Evolutionary conservation across 129 eudicot genomes (phyloP), one percentile per base, ranked within the genome.

Genomic region (Helianthus tuberosus): DNA sequence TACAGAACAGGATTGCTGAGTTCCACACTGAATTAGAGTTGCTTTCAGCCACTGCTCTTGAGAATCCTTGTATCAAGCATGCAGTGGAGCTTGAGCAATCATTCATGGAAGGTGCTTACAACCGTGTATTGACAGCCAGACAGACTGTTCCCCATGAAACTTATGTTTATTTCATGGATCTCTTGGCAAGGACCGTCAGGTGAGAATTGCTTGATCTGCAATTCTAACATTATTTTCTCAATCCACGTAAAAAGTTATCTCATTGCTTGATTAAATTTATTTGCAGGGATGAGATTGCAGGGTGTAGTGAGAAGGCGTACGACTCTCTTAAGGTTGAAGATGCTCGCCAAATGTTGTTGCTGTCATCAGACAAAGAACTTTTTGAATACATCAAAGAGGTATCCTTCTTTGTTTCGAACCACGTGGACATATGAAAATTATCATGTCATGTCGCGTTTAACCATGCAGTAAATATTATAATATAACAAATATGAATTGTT

Each of bases 221-320:
- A 27, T 3, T 12, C 3, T 65, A 64, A 38, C 35, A 51, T 14
- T 36, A 5, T 51, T 41, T 35, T 47, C 50, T 14, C 46, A 4
- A 60, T 46, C 10, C 43, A 5, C 69, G 29, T 55, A 54, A 35
- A 70, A 17, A 36, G 69, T 36, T 61, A 36, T 64, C 25, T 75
- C 67, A 23, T 7, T 17, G 27, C 20, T 63, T 10, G 5, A n/a
- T 3, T 60, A 44, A 43, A 23, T 46, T 48, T 10, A 47, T 78
- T 77, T 75, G 75, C 80, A 93, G 98, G 85, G 98, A 93, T 73
- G 98, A 94, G 89, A 94, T 94, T 71, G 93, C 97, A 3, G 98
- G 98, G 27, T 94, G 98, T 82, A 90, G 98, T 73, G 98, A 93
- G 80, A 93, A 93, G 86, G 98, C 98, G 15, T 94, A 88, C 32